These are phyloP conservation scores for Clonostachys solani DNA, from an alignment of 2,329 filamentous ascomycete genomes.

Conservation along the genomic window DNA sequence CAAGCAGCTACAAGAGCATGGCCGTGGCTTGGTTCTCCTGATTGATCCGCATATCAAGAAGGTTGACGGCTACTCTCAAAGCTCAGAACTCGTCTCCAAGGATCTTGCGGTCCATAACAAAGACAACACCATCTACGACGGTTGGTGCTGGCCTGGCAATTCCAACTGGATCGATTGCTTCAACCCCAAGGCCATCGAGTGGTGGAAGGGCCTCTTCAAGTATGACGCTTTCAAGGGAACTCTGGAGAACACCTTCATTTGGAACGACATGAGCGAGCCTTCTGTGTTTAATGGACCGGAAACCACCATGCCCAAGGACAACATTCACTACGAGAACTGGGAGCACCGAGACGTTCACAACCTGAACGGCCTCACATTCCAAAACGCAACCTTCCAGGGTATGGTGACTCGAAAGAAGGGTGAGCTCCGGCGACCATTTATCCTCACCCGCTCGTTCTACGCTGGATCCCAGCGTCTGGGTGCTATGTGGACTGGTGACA, in stretches of 20 bases:
- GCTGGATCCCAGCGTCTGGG: slow-evolving; percentile 84
- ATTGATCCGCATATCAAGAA: slow-evolving; percentile 99
- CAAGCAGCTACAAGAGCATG: slow-evolving; percentile 77
- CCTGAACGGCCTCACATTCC: slow-evolving; percentile 89
- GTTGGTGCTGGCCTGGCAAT: slow-evolving; percentile 98
- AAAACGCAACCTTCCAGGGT: slow-evolving; percentile 89
- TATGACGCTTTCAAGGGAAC: slow-evolving; percentile 87
- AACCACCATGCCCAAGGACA: slow-evolving; percentile 98
- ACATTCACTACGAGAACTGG: slow-evolving; percentile 86
- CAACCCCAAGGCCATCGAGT: slow-evolving; percentile 83
- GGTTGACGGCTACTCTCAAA: slow-evolving; percentile 68
- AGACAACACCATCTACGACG: slow-evolving; percentile 82
- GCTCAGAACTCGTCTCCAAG: slow-evolving; percentile 78
- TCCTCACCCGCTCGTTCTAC: slow-evolving; percentile 90
- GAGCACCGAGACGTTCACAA: slow-evolving; percentile 98
- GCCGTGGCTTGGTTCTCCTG: slow-evolving; percentile 87
- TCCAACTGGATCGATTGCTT: slow-evolving; percentile 97
- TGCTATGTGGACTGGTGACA: slow-evolving; percentile 99
- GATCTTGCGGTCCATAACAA: slow-evolving; percentile 86
- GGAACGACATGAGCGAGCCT: slow-evolving; percentile 99
- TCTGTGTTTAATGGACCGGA: slow-evolving; percentile 98
- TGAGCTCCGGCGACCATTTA: slow-evolving; percentile 80
- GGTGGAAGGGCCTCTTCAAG: slow-evolving; percentile 88
- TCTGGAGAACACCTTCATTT: slow-evolving; percentile 82
- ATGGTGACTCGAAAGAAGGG: slow-evolving; percentile 81